Base-by-base conservation (phyloP, 106 monocot species). In the Dendrobium nobile region DNA sequence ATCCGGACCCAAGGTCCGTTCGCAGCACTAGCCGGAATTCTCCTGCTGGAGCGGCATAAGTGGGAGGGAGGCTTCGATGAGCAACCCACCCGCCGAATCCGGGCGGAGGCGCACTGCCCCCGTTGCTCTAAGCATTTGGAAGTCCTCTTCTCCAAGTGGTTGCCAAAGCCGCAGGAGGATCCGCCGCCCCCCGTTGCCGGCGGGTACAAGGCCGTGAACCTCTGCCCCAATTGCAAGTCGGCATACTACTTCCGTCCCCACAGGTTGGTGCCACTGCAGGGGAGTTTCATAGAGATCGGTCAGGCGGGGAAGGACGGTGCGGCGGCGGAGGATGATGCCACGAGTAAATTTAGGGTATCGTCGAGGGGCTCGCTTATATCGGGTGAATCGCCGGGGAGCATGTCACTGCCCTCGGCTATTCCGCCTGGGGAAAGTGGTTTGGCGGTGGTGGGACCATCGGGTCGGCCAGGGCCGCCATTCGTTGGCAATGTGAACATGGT, bases 271-370 rank as follows among this genome's bases (percentile, higher is more conserved):
- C 91, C 93, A 11, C 77, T 93, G 26, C 88, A 86, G 82, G 93
- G 88, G 47, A 86, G 80, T 41, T 95, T 92, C 31, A 86, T 95
- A 43, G 92, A 95, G 92, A 89, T 95, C 47, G 92, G 86, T 72
- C 67, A 82, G 58, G 22, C 78, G 77, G 81, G 73, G 79, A 75
- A 41, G 81, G 79, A 54, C 54, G 5, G 47, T 47, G 24, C 48
- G 13, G 77, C 16, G 28, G 67, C 1, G 37, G 77, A 59, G 43
- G 82, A 76, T 48, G 80, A 85, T 72, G 61, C 72, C 47, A 47
- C 37, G 45, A 41, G 78, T 10, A 79, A 77, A 75, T 41, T 80
- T 41, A 79, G 82, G 77, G 48, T 82, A 19, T 84, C 88, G 74
- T 87, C 88, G 18, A 88, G 84, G 87, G 91, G 88, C 19, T 64